Evolutionary conservation across 2,329 filamentous ascomycete species (phyloP).

Genomic region (Allantophomopsis cytisporea): DNA sequence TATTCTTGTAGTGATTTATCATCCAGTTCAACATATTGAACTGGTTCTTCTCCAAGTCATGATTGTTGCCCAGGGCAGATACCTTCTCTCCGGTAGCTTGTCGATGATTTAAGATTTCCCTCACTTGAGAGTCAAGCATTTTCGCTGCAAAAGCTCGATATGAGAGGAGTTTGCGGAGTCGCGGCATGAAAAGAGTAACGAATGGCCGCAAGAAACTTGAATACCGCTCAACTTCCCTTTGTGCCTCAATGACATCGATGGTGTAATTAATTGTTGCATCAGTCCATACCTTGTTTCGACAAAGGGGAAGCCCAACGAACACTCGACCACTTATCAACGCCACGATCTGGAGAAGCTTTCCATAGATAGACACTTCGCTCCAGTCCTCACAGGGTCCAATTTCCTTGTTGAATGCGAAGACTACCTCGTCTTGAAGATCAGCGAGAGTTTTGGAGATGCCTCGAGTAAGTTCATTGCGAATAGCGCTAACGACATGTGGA

Average conservation of each 20-base stretch:
- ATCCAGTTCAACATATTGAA: constrained; percentile 3
- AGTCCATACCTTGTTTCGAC: constrained; percentile 8
- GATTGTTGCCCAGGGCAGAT: neutral
- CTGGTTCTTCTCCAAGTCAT: neutral
- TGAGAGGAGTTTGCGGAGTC: neutral
- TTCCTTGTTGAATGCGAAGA: constrained; percentile 3
- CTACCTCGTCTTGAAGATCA: constrained; percentile 4
- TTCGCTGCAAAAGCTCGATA: neutral
- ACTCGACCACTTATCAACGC: constrained; percentile 25
- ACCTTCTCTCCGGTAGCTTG: neutral
- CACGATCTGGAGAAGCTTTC: constrained; percentile 20
- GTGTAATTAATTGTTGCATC: constrained; percentile 8
- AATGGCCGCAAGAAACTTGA: neutral
- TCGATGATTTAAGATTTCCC: neutral
- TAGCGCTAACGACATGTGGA: neutral
- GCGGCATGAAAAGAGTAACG: neutral
- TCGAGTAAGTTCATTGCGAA: constrained; percentile 5
- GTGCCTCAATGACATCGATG: constrained; percentile 6
- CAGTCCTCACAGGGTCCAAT: constrained; percentile 14
- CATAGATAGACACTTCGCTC: constrained; percentile 10
- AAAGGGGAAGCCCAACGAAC: constrained; percentile 25
- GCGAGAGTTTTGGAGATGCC: constrained; percentile 1
- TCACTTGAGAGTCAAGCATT: neutral
- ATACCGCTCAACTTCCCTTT: constrained; percentile 5
- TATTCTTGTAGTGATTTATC: constrained; percentile 1